These are phyloP conservation scores for Mycosphaerella sp. DNA, from an alignment of 2,329 filamentous ascomycete genomes.

Conservation along the genomic window DNA sequence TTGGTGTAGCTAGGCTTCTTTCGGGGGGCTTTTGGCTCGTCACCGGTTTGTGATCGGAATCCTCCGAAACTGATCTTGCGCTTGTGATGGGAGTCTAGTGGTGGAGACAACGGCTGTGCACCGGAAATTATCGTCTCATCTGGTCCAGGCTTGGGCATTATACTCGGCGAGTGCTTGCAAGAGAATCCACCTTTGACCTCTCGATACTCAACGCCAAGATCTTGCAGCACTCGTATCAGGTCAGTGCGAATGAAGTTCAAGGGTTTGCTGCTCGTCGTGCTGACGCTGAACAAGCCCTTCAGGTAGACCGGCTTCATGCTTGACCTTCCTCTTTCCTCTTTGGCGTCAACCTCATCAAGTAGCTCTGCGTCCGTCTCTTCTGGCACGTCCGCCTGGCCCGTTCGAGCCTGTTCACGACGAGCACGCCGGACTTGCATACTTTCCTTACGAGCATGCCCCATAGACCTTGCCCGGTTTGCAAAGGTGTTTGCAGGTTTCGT, in stretches of 20 bases:
- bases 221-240: conserved; percentile 80
- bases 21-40: conserved; percentile 52
- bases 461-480: conserved; percentile 72
- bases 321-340: conserved; percentile 49
- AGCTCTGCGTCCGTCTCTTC: conserved; percentile 87
- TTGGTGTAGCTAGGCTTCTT: conserved; percentile 68
- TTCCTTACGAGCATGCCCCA: conserved; percentile 82
- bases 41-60: conserved; percentile 56
- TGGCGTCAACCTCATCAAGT: conserved; percentile 48
- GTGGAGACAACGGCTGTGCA: conserved; percentile 48
- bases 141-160: conserved; percentile 63
- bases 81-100: conserved; percentile 52
- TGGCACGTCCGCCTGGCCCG: conserved; percentile 62
- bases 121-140: conserved; percentile 45
- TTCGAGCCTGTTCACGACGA: conserved; percentile 48
- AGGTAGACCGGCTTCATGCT: conserved; percentile 90
- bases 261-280: conserved; percentile 89
- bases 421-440: conserved; percentile 84
- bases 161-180: conserved; percentile 82
- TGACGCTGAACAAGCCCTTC: conserved; percentile 95
- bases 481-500: conserved; percentile 46
- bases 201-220: conserved; percentile 81
- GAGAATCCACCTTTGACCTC: conserved; percentile 93
- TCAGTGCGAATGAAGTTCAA: conserved; percentile 79
- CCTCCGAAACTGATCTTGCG: conserved; percentile 81